Evolutionary conservation across 2,329 filamentous ascomycete genomes (phyloP).

Genomic region (Diaporthe nobilis): DNA sequence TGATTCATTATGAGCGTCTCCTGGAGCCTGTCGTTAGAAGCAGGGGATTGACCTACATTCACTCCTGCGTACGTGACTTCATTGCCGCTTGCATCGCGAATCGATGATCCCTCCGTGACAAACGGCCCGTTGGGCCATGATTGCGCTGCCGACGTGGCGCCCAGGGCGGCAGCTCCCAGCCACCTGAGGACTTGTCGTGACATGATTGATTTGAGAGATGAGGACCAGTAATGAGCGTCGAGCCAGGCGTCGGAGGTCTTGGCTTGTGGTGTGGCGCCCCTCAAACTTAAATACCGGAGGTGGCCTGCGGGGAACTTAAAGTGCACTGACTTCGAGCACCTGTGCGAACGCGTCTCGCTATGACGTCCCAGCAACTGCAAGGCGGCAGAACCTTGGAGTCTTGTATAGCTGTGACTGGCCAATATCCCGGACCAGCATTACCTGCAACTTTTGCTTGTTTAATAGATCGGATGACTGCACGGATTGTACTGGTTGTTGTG

Average conservation of each 20-base stretch:
- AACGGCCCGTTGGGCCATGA: conserved; percentile 61
- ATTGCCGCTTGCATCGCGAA: conserved; percentile 58
- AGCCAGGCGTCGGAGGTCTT: not conserved
- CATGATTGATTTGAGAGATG: conserved; percentile 19
- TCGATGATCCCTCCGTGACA: conserved; percentile 56
- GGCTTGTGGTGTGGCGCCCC: not conserved
- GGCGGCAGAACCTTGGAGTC: not conserved
- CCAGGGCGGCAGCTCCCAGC: conserved; percentile 8
- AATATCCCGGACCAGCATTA: not conserved
- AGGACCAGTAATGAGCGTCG: not conserved
- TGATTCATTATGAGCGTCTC: not conserved
- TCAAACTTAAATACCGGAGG: conserved; percentile 6
- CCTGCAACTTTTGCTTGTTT: not conserved
- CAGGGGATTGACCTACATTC: conserved; percentile 53
- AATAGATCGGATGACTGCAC: conserved; percentile 8
- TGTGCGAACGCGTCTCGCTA: not conserved
- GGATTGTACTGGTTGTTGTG: no score
- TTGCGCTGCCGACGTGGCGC: not conserved
- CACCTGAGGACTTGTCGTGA: not conserved
- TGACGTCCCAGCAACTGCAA: conserved; percentile 17
- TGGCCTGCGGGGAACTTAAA: conserved; percentile 11
- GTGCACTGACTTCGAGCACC: conserved; percentile 13
- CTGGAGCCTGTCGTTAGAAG: not conserved
- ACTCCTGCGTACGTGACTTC: conserved; percentile 67
- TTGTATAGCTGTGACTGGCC: conserved; percentile 1